These are phyloP conservation scores for Cyclotella baltica DNA, from an alignment of 108 stramenopile species.

Conservation along the genomic window DNA sequence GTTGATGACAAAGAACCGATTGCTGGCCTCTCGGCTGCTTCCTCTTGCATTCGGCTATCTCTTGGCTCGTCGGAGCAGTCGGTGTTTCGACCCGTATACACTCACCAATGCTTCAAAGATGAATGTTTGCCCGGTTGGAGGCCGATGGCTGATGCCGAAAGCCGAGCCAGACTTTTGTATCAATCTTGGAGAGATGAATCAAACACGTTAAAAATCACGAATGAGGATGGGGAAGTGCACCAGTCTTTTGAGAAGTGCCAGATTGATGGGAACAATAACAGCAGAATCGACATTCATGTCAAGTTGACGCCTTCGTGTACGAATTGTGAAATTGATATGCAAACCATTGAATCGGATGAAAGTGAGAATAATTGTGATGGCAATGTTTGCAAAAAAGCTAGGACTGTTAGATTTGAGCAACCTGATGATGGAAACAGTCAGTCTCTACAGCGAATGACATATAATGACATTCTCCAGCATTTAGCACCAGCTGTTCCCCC, in stretches of 20 bases:
- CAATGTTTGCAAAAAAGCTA: slow-evolving; percentile 30
- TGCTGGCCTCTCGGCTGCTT: slow-evolving; percentile 52
- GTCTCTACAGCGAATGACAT: slow-evolving; percentile 5
- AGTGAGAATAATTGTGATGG: not conserved
- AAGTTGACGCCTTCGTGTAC: slow-evolving; percentile 35
- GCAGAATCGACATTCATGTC: slow-evolving; percentile 33
- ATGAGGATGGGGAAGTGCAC: slow-evolving; percentile 14
- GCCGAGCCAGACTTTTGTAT: slow-evolving; percentile 32
- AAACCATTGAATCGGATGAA: slow-evolving; percentile 2
- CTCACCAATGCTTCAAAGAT: slow-evolving; percentile 75
- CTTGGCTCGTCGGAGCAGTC: slow-evolving; percentile 7
- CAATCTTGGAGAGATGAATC: slow-evolving; percentile 21
- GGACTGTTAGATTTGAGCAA: slow-evolving; percentile 11
- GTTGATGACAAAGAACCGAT: slow-evolving; percentile 38
- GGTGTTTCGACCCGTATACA: slow-evolving; percentile 77
- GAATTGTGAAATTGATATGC: slow-evolving; percentile 38
- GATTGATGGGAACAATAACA: not conserved
- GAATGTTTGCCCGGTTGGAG: slow-evolving; percentile 71
- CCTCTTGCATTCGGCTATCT: slow-evolving; percentile 49
- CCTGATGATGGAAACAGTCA: not conserved
- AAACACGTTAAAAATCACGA: not conserved
- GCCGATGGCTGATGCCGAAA: slow-evolving; percentile 49
- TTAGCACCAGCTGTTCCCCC: slow-evolving; percentile 39
- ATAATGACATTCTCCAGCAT: slow-evolving; percentile 33
- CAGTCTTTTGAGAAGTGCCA: slow-evolving; percentile 17